phyloP scores from a whole-genome alignment of 2,329 filamentous ascomycete species.

The Calycina marina region DNA sequence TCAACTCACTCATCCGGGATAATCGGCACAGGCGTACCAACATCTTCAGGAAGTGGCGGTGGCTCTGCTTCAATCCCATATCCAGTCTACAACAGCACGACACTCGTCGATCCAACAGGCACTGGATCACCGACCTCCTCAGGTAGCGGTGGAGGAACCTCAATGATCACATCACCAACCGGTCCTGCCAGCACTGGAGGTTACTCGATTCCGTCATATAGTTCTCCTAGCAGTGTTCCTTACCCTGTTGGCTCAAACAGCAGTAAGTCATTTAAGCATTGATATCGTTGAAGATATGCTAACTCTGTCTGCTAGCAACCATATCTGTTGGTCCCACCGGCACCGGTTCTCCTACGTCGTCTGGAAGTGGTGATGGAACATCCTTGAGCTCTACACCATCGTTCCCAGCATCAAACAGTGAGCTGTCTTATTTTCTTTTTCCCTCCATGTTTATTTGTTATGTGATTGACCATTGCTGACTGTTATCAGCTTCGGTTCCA shows the following conservation, averaged over 20 bases:
- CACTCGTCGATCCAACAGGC: background rate
- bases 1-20: background rate
- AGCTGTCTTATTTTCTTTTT: too few relatives aligned
- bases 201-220: background rate
- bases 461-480: too few relatives aligned
- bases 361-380: background rate
- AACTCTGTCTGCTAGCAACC: background rate
- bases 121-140: background rate
- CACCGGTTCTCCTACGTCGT: background rate
- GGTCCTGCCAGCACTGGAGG: background rate
- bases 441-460: too few relatives aligned
- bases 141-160: background rate
- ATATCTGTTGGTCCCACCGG: background rate
- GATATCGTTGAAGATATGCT: too few relatives aligned
- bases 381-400: background rate
- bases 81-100: slow-evolving; percentile 1
- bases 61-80: slow-evolving; percentile 1
- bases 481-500: too few relatives aligned
- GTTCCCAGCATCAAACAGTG: background rate
- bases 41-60: background rate
- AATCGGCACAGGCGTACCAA: background rate
- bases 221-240: too few relatives aligned
- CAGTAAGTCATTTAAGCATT: background rate
- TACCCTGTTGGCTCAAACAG: too few relatives aligned
- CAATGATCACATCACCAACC: background rate